Evolutionary conservation across 2,329 filamentous ascomycete species (phyloP).

Genomic region (Elsinoe fawcettii): DNA sequence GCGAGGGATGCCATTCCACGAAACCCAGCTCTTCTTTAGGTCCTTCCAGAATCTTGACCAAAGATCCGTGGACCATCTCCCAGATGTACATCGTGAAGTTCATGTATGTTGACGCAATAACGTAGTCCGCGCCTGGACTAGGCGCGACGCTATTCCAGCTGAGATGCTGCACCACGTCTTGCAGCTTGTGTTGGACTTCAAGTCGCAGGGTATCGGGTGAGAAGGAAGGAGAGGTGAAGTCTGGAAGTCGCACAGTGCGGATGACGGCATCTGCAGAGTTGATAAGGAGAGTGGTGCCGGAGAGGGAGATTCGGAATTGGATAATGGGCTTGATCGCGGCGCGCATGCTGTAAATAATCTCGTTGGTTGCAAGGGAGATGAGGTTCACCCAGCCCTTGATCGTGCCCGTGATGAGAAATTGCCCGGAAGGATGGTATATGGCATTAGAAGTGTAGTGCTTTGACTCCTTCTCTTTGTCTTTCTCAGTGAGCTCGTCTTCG

Average conservation of each 20-base stretch:
- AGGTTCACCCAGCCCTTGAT: constrained; percentile 96
- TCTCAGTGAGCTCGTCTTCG: constrained; percentile 69
- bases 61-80: constrained; percentile 86
- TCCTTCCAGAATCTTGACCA: constrained; percentile 94
- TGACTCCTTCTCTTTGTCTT: constrained; percentile 82
- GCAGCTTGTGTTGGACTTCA: constrained; percentile 94
- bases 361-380: constrained; percentile 71
- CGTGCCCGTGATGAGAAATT: constrained; percentile 85
- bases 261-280: constrained; percentile 95
- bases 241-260: constrained; percentile 81
- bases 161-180: constrained; percentile 89
- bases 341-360: constrained; percentile 83
- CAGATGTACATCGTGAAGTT: constrained; percentile 98
- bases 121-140: constrained; percentile 88
- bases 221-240: constrained; percentile 55
- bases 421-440: constrained; percentile 75
- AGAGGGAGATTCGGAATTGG: constrained; percentile 72
- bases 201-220: constrained; percentile 81
- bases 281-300: constrained; percentile 79
- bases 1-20: constrained; percentile 92
- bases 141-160: constrained; percentile 98
- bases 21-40: constrained; percentile 94
- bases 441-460: constrained; percentile 93
- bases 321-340: constrained; percentile 83
- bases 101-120: constrained; percentile 93